Conservation (phyloP, 2,329 filamentous ascomycete species). For the Hymenoscyphus fraxineus region DNA sequence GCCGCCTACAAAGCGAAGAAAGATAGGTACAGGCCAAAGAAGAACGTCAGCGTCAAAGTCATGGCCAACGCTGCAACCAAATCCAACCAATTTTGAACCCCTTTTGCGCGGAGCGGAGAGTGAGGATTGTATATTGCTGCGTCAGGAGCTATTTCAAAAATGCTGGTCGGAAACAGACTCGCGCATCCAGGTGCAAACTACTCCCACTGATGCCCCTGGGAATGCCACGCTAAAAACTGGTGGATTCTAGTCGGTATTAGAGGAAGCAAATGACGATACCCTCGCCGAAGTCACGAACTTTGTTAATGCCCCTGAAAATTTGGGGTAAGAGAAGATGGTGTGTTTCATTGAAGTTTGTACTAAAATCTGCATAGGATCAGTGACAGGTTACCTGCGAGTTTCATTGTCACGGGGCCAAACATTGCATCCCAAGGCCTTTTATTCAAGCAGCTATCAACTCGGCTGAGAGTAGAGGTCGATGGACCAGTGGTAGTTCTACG, state of each 20-base stretch:
- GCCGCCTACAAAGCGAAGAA: slow-evolving; percentile 37
- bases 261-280: slow-evolving; percentile 58
- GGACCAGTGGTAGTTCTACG: slow-evolving; percentile 63
- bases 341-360: slow-evolving; percentile 1
- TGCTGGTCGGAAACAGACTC: slow-evolving; percentile 63
- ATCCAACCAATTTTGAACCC: slow-evolving; percentile 42
- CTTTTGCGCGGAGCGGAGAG: slow-evolving; percentile 54
- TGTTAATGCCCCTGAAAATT: slow-evolving; percentile 39
- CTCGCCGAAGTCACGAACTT: slow-evolving; percentile 56
- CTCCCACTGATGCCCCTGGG: slow-evolving; percentile 26
- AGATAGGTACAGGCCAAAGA: slow-evolving; percentile 24
- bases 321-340: slow-evolving; percentile 24
- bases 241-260: slow-evolving; percentile 48
- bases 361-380: slow-evolving; percentile 16
- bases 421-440: slow-evolving; percentile 71
- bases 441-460: slow-evolving; percentile 65
- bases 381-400: slow-evolving; percentile 53
- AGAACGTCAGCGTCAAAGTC: slow-evolving; percentile 17
- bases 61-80: slow-evolving; percentile 2
- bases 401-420: slow-evolving; percentile 75
- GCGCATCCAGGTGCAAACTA: slow-evolving; percentile 55
- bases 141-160: slow-evolving; percentile 57
- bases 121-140: slow-evolving; percentile 45
- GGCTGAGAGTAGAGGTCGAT: slow-evolving; percentile 43
- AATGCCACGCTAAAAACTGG: neutral